Evolutionary conservation across 1,139 yeast species (phyloP).

Genomic region (Kazachstania sp.): DNA sequence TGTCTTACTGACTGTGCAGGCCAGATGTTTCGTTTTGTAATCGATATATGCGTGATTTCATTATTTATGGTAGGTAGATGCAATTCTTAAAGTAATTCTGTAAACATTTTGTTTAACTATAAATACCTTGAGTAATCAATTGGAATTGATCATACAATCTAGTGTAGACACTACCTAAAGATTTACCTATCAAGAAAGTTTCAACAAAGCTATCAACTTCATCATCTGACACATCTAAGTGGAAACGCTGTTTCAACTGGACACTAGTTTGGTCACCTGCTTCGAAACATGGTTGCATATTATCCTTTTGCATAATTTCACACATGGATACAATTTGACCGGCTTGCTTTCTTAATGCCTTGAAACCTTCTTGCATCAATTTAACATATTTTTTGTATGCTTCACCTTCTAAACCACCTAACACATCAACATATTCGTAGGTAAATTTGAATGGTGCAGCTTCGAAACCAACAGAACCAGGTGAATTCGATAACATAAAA

Average conservation of each 20-base stretch:
- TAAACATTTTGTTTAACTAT: conserved; percentile 37
- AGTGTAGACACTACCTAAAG: conserved; percentile 84
- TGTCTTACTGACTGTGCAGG: too few relatives aligned
- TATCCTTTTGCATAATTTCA: conserved; percentile 88
- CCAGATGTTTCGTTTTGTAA: neutral
- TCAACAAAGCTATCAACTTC: conserved; percentile 78
- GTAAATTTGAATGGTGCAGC: conserved; percentile 95
- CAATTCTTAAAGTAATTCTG: neutral
- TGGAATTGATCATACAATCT: conserved; percentile 92
- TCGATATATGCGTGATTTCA: neutral
- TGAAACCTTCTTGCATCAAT: conserved; percentile 64
- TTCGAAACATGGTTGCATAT: conserved; percentile 81
- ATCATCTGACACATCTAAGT: conserved; percentile 59
- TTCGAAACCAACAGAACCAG: conserved; percentile 93
- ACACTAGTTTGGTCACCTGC: conserved; percentile 79
- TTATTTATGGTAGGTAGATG: neutral
- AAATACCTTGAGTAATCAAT: conserved; percentile 87
- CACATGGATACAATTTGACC: conserved; percentile 73
- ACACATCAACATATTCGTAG: conserved; percentile 71
- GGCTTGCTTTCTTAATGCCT: conserved; percentile 57
- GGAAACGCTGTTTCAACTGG: conserved; percentile 71
- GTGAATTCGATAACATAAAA: conserved; percentile 81
- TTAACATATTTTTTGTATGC: conserved; percentile 50
- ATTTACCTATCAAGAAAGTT: conserved; percentile 59
- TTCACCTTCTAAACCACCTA: conserved; percentile 68